phyloP scores from a whole-genome alignment of 23 red algal species.

The Agarophyton chilense region DNA sequence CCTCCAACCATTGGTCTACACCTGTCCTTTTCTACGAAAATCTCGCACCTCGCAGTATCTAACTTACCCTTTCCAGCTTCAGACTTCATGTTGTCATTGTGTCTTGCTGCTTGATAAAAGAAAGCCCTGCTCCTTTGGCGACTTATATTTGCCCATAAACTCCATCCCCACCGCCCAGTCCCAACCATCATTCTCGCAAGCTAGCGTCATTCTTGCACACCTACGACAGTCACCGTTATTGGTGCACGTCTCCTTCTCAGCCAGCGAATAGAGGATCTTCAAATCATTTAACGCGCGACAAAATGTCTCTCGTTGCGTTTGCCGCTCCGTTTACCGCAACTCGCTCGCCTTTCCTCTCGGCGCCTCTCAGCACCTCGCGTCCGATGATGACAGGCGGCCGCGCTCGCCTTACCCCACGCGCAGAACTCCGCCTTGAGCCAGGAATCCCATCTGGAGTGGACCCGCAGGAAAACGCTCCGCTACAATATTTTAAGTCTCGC shows the following conservation, averaged over 20 bases:
- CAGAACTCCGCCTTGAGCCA: constrained; percentile 38
- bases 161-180: neutral
- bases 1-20: neutral
- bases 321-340: neutral
- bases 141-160: no score
- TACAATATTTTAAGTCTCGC: constrained; percentile 54
- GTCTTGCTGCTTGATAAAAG: no score
- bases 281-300: neutral
- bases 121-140: no score
- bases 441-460: constrained; percentile 78
- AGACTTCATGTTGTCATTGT: no score
- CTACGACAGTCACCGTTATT: no score
- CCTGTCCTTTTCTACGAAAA: neutral
- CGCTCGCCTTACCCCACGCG: neutral
- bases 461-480: constrained; percentile 60
- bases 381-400: no score
- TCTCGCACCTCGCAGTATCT: neutral
- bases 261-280: no score
- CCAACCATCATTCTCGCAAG: neutral
- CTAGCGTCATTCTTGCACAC: no score
- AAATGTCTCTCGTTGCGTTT: neutral
- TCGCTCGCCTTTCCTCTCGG: neutral
- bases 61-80: neutral
- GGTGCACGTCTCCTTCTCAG: neutral
- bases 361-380: neutral